These are phyloP conservation scores for Neofusicoccum parvum DNA, from an alignment of 2,329 filamentous ascomycete genomes.

Conservation along the genomic window DNA sequence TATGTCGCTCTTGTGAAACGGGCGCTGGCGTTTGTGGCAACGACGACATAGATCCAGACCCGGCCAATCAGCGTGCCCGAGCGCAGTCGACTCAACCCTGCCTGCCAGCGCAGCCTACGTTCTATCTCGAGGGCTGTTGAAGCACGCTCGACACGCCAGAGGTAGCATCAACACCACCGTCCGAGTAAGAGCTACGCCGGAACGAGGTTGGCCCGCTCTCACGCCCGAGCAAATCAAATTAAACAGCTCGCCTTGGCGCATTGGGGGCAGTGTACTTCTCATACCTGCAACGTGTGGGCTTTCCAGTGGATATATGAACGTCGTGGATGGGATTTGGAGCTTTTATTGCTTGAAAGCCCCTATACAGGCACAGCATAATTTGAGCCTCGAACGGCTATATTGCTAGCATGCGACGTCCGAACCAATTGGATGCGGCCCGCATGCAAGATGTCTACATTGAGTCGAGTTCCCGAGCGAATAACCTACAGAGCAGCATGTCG, in stretches of 20 bases:
- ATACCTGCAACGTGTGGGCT: not conserved
- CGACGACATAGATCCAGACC: not conserved
- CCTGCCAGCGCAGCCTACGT: not conserved
- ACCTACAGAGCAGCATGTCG: not conserved
- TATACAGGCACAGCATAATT: not conserved
- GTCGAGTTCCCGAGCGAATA: not conserved
- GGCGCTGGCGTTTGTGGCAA: conserved; percentile 1
- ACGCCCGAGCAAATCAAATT: not conserved
- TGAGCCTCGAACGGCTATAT: no score
- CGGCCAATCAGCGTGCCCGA: not conserved
- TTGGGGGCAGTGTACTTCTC: conserved; percentile 1
- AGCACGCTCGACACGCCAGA: not conserved
- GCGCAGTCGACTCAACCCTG: no score
- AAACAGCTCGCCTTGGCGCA: not conserved
- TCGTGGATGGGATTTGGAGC: not conserved
- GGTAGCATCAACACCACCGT: not conserved
- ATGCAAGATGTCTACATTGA: not conserved
- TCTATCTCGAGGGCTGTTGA: not conserved
- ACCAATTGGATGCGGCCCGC: not conserved
- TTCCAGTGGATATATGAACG: not conserved
- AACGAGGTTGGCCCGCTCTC: not conserved
- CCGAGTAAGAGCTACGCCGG: not conserved
- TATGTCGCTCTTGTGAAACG: conserved; percentile 3
- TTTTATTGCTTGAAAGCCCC: not conserved
- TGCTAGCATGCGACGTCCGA: not conserved